Percentiles rank a stretch among this genome's conserved stretches.
phyloP scores from a whole-genome alignment of 2,329 filamentous ascomycete genomes.

The Penicillium janthinellum region DNA sequence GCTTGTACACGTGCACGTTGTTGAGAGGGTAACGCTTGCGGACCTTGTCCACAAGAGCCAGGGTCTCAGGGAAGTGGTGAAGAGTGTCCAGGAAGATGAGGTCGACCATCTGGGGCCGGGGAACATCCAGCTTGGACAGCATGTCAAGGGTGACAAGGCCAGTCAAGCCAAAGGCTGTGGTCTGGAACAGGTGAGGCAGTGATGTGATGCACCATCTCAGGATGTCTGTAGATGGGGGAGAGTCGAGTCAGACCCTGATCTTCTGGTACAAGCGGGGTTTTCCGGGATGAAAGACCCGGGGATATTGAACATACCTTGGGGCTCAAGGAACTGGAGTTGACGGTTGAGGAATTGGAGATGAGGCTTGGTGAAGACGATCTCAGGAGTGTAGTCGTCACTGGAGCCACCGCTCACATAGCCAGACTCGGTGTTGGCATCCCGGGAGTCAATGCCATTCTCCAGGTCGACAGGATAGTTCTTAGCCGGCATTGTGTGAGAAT shows the following conservation, averaged over 20 bases:
- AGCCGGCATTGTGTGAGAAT: conserved; percentile 37
- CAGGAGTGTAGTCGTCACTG: conserved; percentile 65
- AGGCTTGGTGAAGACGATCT: conserved; percentile 80
- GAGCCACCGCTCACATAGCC: conserved; percentile 69
- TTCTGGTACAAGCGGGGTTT: neutral
- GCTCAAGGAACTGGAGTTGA: conserved; percentile 83
- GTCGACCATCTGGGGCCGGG: conserved; percentile 53
- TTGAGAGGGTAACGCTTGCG: conserved; percentile 74
- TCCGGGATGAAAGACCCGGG: conserved; percentile 8
- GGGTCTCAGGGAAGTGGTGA: conserved; percentile 79
- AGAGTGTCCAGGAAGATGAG: conserved; percentile 78
- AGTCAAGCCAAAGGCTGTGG: conserved; percentile 78
- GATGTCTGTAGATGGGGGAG: conserved; percentile 62
- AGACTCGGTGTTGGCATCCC: conserved; percentile 77
- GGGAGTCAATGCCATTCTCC: conserved; percentile 36
- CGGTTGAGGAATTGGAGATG: conserved; percentile 90
- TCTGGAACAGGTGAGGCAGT: conserved; percentile 86
- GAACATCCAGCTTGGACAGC: conserved; percentile 53
- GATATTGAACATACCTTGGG: conserved; percentile 59
- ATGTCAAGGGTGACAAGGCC: conserved; percentile 81
- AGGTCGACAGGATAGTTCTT: conserved; percentile 42
- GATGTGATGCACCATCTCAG: conserved; percentile 89
- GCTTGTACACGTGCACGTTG: conserved; percentile 87
- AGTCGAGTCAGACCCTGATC: conserved; percentile 18
- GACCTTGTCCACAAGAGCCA: conserved; percentile 72